Percentiles rank a stretch among this genome's conserved stretches.
These are phyloP conservation scores for Fragaria vesca DNA, from an alignment of 306 rosid genomes.

Conservation along the genomic window DNA sequence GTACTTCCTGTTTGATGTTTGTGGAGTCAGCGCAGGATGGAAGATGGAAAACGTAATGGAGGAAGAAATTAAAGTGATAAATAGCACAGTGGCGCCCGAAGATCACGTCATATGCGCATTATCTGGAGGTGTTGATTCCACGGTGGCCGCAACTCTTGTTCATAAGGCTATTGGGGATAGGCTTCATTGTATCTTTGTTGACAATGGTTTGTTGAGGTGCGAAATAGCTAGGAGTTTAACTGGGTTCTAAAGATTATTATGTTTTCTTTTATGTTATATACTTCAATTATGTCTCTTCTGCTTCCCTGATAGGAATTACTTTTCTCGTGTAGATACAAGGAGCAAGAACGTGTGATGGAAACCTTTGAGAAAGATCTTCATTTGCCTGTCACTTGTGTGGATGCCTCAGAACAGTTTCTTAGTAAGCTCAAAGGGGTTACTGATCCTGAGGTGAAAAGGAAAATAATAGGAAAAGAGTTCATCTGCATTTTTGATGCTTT, in stretches of 20 bases:
- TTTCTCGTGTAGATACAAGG: constrained; percentile 62
- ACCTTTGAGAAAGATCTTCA: constrained; percentile 89
- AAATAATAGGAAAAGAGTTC: constrained; percentile 90
- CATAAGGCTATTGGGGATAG: constrained; percentile 91
- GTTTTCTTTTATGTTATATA: not conserved
- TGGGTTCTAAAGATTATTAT: not conserved
- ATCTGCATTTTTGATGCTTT: constrained; percentile 75
- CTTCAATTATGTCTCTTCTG: not conserved
- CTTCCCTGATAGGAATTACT: not conserved
- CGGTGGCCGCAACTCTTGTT: constrained; percentile 93
- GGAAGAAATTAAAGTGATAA: constrained; percentile 76
- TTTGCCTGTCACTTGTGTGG: constrained; percentile 79
- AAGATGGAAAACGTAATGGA: constrained; percentile 84
- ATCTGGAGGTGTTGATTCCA: constrained; percentile 97
- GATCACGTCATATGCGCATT: constrained; percentile 87
- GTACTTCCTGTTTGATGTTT: constrained; percentile 71
- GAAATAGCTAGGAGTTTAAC: constrained; percentile 5
- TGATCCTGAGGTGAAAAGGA: constrained; percentile 91
- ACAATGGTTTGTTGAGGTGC: constrained; percentile 91
- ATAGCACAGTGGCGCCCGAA: constrained; percentile 48
- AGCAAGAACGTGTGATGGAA: constrained; percentile 83
- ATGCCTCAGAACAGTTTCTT: constrained; percentile 72
- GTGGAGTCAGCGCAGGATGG: constrained; percentile 72
- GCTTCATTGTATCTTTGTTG: constrained; percentile 94
- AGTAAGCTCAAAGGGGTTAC: constrained; percentile 72